phyloP scores from a whole-genome alignment of 2,329 filamentous ascomycete genomes.

The Thielaviopsis euricoi region DNA sequence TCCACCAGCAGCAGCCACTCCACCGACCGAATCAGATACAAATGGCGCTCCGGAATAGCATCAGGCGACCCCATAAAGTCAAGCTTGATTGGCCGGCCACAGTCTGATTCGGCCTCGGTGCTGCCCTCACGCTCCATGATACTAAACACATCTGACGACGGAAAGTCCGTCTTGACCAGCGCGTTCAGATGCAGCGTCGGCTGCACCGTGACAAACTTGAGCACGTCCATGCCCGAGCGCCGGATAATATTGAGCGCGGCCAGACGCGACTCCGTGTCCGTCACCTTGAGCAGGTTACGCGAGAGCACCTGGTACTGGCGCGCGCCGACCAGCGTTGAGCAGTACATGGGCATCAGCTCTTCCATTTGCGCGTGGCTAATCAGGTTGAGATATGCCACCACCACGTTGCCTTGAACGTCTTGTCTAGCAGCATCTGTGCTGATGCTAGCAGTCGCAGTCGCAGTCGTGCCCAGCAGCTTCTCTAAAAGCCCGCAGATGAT shows the following conservation, averaged over 20 bases:
- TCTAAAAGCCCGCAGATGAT: constrained; percentile 52
- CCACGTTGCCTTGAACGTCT: constrained; percentile 52
- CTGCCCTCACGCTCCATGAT: constrained; percentile 26
- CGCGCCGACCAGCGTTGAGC: constrained; percentile 52
- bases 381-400: constrained; percentile 68
- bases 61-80: constrained; percentile 48
- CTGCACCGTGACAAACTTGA: constrained; percentile 58
- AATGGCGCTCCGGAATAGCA: constrained; percentile 46
- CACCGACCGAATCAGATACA: constrained; percentile 57
- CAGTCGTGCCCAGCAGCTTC: constrained; percentile 25
- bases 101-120: constrained; percentile 33
- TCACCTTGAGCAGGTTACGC: constrained; percentile 58
- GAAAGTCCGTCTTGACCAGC: constrained; percentile 21
- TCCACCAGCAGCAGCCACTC: constrained; percentile 73
- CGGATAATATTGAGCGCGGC: constrained; percentile 59
- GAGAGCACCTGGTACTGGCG: constrained; percentile 57
- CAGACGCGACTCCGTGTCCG: constrained; percentile 45
- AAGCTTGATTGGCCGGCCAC: constrained; percentile 47
- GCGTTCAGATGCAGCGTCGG: constrained; percentile 34
- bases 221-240: constrained; percentile 54
- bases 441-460: not conserved
- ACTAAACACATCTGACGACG: constrained; percentile 19
- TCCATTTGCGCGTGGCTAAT: constrained; percentile 56
- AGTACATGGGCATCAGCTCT: constrained; percentile 75
- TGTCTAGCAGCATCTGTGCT: constrained; percentile 13